Base-by-base conservation (phyloP, 495 filamentous ascomycete species). In the Thozetella sp. region DNA sequence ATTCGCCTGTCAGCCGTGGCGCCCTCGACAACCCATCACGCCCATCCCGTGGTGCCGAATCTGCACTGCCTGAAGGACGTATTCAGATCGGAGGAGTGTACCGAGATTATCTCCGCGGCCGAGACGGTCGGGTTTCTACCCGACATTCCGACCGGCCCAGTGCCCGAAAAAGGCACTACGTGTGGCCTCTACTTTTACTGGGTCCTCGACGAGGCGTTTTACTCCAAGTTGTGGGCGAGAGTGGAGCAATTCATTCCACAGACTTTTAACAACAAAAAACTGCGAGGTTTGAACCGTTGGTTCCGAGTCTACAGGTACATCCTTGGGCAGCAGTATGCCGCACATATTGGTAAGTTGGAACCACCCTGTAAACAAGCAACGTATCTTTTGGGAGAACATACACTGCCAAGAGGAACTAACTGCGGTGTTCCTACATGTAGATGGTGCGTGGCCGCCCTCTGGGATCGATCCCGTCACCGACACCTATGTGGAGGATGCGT, bases 271-370 rank as follows among this genome's bases (percentile, higher is more conserved):
- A 69, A 67, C 1, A 67, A 58, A 59, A 69, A 60, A 53, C 67
- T 68, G 4, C 30, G 66, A 30, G 68, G 72, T 2, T 43, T 76
- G 40, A 75, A 76, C 58, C 58, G 72, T 3, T 62, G 74, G 24
- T 75, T 74, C 57, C 50, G 73, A 22, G 70, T 74, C 1, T 76
- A 76, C 58, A 56, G 73, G 63, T 76, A 76, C 46, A 72, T 76
- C 1, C 73, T 72, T 52, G 72, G 70, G 22, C 72, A 72, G 1
- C 72, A 74, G 57, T 76, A 76, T 55, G 66, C 72, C 22, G 63
- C 66, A 17, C 69, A 71, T 51, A 57, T 64, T 58, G 71, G 30
- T 37, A 37, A 37, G 30, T 15, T 15, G 30, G 15, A 37, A 37
- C 6, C 15, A n/a, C n/a, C n/a, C n/a, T n/a, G n/a, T n/a, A n/a